A percentile compares a stretch with the other conserved stretches of the same genome.
Conservation (phyloP, 768 basidiomycete species). For the Podaxis pistillaris region DNA sequence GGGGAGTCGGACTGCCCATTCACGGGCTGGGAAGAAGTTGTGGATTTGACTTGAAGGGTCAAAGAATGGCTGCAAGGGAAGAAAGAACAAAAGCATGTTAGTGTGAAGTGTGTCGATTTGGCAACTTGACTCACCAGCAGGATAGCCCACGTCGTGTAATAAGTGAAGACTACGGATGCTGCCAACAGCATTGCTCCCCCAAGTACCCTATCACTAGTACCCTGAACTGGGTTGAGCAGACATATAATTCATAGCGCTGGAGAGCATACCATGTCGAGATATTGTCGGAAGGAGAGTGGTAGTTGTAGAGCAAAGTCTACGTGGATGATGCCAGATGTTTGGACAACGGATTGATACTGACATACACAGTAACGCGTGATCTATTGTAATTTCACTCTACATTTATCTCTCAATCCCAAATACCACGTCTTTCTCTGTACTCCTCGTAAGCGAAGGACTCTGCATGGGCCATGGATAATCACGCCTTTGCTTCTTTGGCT, state of each 20-base stretch:
- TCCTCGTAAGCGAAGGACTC: not conserved
- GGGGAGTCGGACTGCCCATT: slow-evolving; percentile 91
- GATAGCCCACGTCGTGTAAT: slow-evolving; percentile 92
- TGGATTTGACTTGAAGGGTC: slow-evolving; percentile 73
- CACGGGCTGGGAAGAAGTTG: slow-evolving; percentile 77
- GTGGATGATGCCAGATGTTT: slow-evolving; percentile 2
- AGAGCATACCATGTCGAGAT: slow-evolving; percentile 7
- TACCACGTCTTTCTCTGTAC: not conserved
- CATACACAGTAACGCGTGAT: slow-evolving; percentile 1
- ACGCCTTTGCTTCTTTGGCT: slow-evolving; percentile 79
- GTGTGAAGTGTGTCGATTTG: not conserved
- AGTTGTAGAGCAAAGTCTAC: not conserved
- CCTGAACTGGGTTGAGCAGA: slow-evolving; percentile 38
- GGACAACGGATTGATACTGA: not conserved
- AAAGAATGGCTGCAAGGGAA: slow-evolving; percentile 68
- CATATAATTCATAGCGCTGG: not conserved
- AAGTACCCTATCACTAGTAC: slow-evolving; percentile 74
- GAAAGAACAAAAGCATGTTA: slow-evolving; percentile 14
- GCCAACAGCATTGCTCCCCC: slow-evolving; percentile 79
- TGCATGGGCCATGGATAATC: slow-evolving; percentile 53
- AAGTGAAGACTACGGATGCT: slow-evolving; percentile 75
- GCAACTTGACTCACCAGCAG: slow-evolving; percentile 58
- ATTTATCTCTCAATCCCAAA: not conserved
- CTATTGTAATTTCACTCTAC: not conserved
- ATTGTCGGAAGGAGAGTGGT: not conserved